Conservation (phyloP, 305 asterid genomes). For the Euphrasia arctica region DNA sequence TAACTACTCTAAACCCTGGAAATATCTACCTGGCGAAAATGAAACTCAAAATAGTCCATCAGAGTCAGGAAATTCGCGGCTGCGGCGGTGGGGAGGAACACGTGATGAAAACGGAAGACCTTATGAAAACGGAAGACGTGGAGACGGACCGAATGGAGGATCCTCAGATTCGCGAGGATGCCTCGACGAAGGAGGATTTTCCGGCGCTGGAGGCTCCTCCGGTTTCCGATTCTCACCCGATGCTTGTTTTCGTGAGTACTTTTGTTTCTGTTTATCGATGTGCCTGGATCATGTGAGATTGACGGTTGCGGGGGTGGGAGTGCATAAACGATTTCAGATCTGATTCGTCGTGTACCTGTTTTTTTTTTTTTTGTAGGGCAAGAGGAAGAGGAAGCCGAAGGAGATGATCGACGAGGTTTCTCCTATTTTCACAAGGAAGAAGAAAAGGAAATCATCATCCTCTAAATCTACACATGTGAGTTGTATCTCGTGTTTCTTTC, state of each 20-base stretch:
- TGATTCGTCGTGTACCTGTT: conserved; percentile 27
- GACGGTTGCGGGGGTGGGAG: conserved; percentile 21
- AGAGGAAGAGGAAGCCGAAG: conserved; percentile 73
- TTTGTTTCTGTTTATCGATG: neutral
- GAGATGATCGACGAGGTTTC: conserved; percentile 72
- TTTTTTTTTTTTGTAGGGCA: conserved; percentile 60
- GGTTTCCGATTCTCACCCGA: conserved; percentile 29
- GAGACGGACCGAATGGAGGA: conserved; percentile 42
- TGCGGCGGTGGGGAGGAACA: conserved; percentile 28
- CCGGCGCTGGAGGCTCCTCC: conserved; percentile 36
- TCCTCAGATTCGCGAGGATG: conserved; percentile 31
- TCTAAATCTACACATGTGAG: conserved; percentile 47
- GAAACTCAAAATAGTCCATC: conserved; percentile 55
- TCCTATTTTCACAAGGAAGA: conserved; percentile 42
- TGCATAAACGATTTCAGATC: conserved; percentile 51
- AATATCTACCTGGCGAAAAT: conserved; percentile 21
- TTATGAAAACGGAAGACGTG: conserved; percentile 37
- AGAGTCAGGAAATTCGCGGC: conserved; percentile 44
- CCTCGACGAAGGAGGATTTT: conserved; percentile 28
- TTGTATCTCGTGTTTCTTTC: conserved; percentile 1
- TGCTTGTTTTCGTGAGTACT: conserved; percentile 42
- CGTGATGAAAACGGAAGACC: conserved; percentile 36
- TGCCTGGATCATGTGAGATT: conserved; percentile 12
- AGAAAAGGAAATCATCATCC: conserved; percentile 38
- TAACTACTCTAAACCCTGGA: conserved; percentile 2